These are phyloP conservation scores for Hypholoma fasciculare DNA, from an alignment of 768 basidiomycete species.

Conservation along the genomic window DNA sequence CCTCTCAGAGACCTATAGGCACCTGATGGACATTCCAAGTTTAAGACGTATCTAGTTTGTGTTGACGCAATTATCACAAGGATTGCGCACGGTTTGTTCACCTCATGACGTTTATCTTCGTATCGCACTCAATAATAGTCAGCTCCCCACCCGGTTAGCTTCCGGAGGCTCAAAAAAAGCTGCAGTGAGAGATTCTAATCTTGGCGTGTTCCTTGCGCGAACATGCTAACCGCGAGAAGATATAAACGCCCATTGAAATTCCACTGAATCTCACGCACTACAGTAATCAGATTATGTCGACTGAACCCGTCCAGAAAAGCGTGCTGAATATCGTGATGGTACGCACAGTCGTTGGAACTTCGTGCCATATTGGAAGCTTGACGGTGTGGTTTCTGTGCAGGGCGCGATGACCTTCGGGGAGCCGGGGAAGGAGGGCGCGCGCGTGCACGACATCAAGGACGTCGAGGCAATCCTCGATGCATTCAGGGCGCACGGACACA, in stretches of 20 bases:
- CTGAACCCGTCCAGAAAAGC: conserved; percentile 32
- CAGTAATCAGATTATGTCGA: conserved; percentile 18
- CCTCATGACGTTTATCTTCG: too few relatives aligned
- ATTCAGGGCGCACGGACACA: conserved; percentile 56
- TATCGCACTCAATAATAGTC: neutral
- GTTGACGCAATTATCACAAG: neutral
- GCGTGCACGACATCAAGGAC: conserved; percentile 48
- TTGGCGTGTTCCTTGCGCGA: neutral
- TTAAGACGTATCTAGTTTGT: neutral
- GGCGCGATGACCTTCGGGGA: conserved; percentile 58
- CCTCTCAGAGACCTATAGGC: too few relatives aligned
- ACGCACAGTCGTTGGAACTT: too few relatives aligned
- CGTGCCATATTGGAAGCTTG: too few relatives aligned
- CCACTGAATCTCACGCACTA: neutral
- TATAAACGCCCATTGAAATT: neutral
- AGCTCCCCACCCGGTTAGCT: neutral
- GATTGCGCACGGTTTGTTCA: too few relatives aligned
- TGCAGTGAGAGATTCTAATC: neutral
- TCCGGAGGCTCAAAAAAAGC: neutral
- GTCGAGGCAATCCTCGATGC: conserved; percentile 53
- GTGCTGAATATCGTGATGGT: conserved; percentile 42
- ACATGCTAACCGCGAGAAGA: neutral
- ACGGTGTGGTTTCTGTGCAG: conserved; percentile 20
- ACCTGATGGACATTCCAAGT: neutral
- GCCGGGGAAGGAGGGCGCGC: conserved; percentile 44